These are phyloP conservation scores for Boechera retrofracta DNA, from an alignment of 345 rosid genomes.

Conservation along the genomic window DNA sequence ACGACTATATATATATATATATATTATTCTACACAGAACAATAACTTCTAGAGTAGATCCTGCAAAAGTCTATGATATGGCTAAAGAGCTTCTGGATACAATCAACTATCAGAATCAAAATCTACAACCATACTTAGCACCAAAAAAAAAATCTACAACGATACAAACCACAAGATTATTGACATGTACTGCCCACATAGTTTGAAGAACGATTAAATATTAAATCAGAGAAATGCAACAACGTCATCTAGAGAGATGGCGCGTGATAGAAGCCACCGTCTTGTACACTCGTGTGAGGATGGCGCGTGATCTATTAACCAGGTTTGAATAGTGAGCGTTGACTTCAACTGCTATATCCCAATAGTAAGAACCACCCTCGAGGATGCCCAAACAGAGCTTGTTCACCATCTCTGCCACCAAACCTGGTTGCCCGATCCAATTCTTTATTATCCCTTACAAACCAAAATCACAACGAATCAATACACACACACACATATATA, in stretches of 20 bases:
- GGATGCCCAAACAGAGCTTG: constrained; percentile 1
- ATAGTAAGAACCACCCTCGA: neutral
- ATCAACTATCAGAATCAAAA: neutral
- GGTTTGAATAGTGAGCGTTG: too few species aligned
- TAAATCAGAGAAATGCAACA: too few species aligned
- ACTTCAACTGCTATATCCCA: neutral
- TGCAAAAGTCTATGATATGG: neutral
- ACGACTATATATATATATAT: neutral
- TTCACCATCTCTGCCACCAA: constrained; percentile 16
- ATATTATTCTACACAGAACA: too few species aligned
- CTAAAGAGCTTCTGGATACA: neutral
- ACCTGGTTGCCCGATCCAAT: neutral
- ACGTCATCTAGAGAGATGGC: neutral
- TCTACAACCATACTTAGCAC: neutral
- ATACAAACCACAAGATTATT: too few species aligned
- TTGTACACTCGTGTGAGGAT: constrained; percentile 25
- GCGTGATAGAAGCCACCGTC: neutral
- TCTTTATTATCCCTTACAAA: constrained; percentile 6
- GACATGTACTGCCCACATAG: neutral
- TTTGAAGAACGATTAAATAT: too few species aligned
- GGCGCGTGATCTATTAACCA: neutral
- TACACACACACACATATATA: neutral
- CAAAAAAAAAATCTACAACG: neutral
- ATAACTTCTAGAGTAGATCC: too few species aligned
- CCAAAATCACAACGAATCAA: neutral